phyloP scores from a whole-genome alignment of 2,329 filamentous ascomycete species.

The Clarireedia paspali region DNA sequence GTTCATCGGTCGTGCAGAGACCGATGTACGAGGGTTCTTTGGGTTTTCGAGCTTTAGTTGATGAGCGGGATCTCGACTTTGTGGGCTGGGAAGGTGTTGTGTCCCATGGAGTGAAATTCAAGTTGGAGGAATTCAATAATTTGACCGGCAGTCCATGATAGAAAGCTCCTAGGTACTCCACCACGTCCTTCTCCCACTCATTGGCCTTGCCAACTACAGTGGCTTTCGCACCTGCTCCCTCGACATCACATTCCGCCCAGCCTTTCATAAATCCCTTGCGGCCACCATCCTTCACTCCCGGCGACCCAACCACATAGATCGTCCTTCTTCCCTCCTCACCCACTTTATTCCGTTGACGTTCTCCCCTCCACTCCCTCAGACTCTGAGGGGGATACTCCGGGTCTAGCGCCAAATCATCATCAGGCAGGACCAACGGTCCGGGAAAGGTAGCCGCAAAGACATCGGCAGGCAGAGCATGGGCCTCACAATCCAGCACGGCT shows the following conservation, averaged over 20 bases:
- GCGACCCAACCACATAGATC: slow-evolving; percentile 21
- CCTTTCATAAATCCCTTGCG: slow-evolving; percentile 11
- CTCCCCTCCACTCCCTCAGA: slow-evolving; percentile 17
- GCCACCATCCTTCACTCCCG: slow-evolving; percentile 7
- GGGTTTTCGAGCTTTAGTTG: neutral
- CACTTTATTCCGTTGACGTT: slow-evolving; percentile 18
- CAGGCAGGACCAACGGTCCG: slow-evolving; percentile 19
- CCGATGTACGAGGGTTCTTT: neutral
- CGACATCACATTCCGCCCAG: slow-evolving; percentile 4
- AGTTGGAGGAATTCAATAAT: slow-evolving; percentile 9
- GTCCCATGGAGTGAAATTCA: slow-evolving; percentile 14
- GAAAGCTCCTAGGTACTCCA: slow-evolving; percentile 21
- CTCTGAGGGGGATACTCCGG: slow-evolving; percentile 18
- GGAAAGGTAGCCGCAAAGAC: slow-evolving; percentile 14
- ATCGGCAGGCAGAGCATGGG: neutral
- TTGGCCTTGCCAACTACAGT: neutral
- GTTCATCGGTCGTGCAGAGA: slow-evolving; percentile 3
- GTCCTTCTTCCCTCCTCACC: slow-evolving; percentile 9
- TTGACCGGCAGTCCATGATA: slow-evolving; percentile 24
- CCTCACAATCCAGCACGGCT: neutral
- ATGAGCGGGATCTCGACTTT: neutral
- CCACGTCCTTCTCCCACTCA: slow-evolving; percentile 10
- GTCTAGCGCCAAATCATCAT: slow-evolving; percentile 20
- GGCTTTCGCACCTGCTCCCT: slow-evolving; percentile 10
- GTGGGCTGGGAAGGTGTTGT: neutral